These are phyloP conservation scores for Trichoderma sp. DNA, from an alignment of 2,329 filamentous ascomycete genomes.

Conservation along the genomic window DNA sequence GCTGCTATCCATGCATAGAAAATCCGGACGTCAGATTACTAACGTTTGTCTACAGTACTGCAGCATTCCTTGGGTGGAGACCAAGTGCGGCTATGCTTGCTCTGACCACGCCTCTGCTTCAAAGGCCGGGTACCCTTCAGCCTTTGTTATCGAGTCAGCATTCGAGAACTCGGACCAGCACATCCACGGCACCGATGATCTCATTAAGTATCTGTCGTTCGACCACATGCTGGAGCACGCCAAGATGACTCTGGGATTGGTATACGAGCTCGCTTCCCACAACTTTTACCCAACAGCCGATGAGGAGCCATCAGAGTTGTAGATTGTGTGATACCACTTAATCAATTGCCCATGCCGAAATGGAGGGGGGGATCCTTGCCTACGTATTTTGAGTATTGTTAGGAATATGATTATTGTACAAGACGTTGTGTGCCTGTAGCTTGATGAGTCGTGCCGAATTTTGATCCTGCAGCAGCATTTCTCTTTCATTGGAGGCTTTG, in stretches of 20 bases:
- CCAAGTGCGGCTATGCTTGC: slow-evolving; percentile 85
- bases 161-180: slow-evolving; percentile 65
- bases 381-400: neutral
- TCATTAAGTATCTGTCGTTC: slow-evolving; percentile 71
- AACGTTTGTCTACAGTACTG: slow-evolving; percentile 61
- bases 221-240: slow-evolving; percentile 92
- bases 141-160: slow-evolving; percentile 72
- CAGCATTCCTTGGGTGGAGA: slow-evolving; percentile 79
- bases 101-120: slow-evolving; percentile 71
- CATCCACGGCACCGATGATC: slow-evolving; percentile 68
- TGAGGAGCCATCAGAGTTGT: neutral
- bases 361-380: neutral
- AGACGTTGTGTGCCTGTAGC: neutral
- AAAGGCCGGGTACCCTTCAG: slow-evolving; percentile 70
- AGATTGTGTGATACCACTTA: neutral
- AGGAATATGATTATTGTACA: neutral
- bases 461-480: too few species aligned
- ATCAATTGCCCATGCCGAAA: neutral
- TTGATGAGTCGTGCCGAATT: neutral
- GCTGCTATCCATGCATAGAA: neutral
- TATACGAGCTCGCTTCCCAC: slow-evolving; percentile 79
- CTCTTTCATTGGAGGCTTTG: neutral
- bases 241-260: slow-evolving; percentile 76
- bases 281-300: slow-evolving; percentile 50
- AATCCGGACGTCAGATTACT: neutral